A percentile compares a stretch with the other conserved stretches of the same genome.
Evolutionary conservation across 1,284 basidiomycete genomes (phyloP).

Genomic region (Ganoderma lucidum): DNA sequence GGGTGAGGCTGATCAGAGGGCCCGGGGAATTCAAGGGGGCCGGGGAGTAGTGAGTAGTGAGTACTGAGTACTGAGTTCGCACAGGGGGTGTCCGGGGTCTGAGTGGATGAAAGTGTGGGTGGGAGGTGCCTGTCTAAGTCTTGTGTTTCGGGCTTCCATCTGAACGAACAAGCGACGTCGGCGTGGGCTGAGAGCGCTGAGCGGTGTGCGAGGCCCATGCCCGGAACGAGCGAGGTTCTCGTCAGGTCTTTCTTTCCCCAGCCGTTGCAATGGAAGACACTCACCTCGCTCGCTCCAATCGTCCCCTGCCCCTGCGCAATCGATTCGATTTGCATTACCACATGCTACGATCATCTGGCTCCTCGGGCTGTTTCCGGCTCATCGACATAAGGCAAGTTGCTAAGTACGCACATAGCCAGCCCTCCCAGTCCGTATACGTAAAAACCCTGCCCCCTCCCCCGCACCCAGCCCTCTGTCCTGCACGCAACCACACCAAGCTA

Average conservation of each 20-base stretch:
- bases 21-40: too few species aligned
- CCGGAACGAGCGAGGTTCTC: background rate
- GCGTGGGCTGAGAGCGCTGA: background rate
- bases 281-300: slow-evolving; percentile 14
- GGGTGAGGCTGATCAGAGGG: too few species aligned
- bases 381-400: slow-evolving; percentile 11
- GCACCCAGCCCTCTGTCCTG: slow-evolving; percentile 4
- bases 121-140: slow-evolving; percentile 1
- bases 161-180: slow-evolving; percentile 13
- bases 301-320: slow-evolving; percentile 14
- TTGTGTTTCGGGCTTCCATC: slow-evolving; percentile 15
- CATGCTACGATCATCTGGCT: slow-evolving; percentile 28
- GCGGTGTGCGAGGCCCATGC: slow-evolving; percentile 3
- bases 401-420: background rate
- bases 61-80: background rate
- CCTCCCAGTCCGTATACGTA: slow-evolving; percentile 25
- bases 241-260: slow-evolving; percentile 2
- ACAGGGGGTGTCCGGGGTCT: background rate
- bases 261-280: slow-evolving; percentile 3
- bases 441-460: slow-evolving; percentile 19
- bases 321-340: slow-evolving; percentile 27
- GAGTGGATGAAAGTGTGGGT: background rate
- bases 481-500: slow-evolving; percentile 8
- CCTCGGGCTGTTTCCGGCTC: slow-evolving; percentile 3
- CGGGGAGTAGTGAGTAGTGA: too few species aligned